Base-by-base conservation (phyloP, 331 rosid species). In the Telfairia occidentalis region DNA sequence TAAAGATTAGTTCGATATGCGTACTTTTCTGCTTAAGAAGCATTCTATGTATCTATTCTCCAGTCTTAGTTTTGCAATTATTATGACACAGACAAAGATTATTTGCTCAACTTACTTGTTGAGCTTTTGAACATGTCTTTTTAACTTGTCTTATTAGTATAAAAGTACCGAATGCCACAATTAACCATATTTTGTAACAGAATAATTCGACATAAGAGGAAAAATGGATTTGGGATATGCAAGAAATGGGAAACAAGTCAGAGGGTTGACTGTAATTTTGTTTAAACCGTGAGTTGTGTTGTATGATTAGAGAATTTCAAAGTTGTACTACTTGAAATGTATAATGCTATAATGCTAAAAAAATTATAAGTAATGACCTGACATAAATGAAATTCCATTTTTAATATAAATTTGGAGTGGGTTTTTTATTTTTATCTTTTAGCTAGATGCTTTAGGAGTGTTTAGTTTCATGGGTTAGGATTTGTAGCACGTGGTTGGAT, bases 31-130 rank as follows among this genome's bases (percentile, higher is more conserved):
- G 21, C 37, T 32, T 67, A 67, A 67, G 35, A 45, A 70, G 34
- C 58, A 40, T 28, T 45, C n/a, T 43, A 70, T 43, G 72, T 3
- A 19, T 35, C 30, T 37, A 43, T 24, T 67, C 54, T 23, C 0
- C n/a, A 11, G 32, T 23, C 1, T 42, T 35, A 40, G 38, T 69
- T 15, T 43, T 26, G 24, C 15, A 69, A 26, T 24, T 69, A 42
- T 65, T 65, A 21, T 21, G 72, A 34, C 35, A 57, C 46, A 43
- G 38, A 69, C 73, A 26, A 37, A 65, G 26, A 7, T 45, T 69
- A 69, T 69, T 24, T 70, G 11, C 12, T 69, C 74, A 69, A 26
- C 74, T 45, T 69, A 26, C 74, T 45, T 69, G 57, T 69, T 26
- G 57, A 70, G n/a, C n/a, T n/a, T n/a, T n/a, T n/a, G n/a, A n/a